Percentiles rank a stretch among this genome's conserved stretches.
Conservation (phyloP, 345 rosid species). For the Aquilaria malaccensis region DNA sequence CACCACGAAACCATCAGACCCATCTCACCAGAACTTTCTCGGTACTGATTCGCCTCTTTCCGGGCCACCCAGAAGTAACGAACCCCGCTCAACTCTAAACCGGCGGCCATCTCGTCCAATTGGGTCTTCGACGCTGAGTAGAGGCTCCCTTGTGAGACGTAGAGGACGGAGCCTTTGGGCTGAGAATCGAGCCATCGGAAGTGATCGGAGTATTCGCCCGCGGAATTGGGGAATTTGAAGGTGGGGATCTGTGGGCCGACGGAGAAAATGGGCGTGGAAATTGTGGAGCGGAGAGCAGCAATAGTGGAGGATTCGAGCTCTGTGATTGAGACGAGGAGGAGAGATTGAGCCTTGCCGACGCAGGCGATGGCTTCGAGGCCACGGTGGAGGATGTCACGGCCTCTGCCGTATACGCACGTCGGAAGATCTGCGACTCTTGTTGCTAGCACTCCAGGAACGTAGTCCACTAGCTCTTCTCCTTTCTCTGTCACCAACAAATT, state of each 20-base stretch:
- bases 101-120: conserved; percentile 28
- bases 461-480: conserved; percentile 31
- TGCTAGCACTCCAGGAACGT: conserved; percentile 31
- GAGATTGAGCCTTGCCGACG: conserved; percentile 37
- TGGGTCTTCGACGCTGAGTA: conserved; percentile 27
- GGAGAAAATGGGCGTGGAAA: conserved; percentile 14
- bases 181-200: conserved; percentile 31
- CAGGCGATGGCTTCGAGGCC: conserved; percentile 29
- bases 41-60: conserved; percentile 1
- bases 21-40: conserved; percentile 13
- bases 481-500: conserved; percentile 9
- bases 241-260: conserved; percentile 36
- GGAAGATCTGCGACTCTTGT: conserved; percentile 28
- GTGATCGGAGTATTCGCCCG: background rate
- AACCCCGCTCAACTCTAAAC: conserved; percentile 23
- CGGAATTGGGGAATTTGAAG: conserved; percentile 8
- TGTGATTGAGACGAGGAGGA: conserved; percentile 33
- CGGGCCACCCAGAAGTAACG: conserved; percentile 36
- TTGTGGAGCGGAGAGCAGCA: conserved; percentile 16
- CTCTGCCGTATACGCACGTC: conserved; percentile 13
- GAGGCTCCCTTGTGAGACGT: conserved; percentile 36
- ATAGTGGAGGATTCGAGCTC: conserved; percentile 41
- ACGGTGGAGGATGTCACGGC: conserved; percentile 14
- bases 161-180: conserved; percentile 30
- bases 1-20: conserved; percentile 50